Conservation (phyloP, 371 early-diverging fungal species). For the Funneliformis caledonium region DNA sequence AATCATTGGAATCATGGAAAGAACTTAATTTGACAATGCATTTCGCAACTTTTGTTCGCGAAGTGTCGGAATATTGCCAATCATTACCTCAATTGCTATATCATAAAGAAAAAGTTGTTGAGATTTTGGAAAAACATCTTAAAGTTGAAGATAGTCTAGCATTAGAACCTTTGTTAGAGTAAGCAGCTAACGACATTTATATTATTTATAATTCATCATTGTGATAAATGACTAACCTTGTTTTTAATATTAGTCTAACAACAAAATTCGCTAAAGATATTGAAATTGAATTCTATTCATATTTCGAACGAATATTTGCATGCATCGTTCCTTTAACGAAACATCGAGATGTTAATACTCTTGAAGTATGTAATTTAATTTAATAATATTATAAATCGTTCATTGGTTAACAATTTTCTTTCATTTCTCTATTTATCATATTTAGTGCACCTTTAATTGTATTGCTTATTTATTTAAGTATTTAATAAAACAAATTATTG, state of each 20-base stretch:
- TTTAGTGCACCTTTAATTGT: conserved; percentile 80
- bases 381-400: not conserved
- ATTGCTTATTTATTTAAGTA: conserved; percentile 92
- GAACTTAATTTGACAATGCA: conserved; percentile 88
- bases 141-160: conserved; percentile 64
- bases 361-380: conserved; percentile 65
- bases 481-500: conserved; percentile 69
- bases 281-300: conserved; percentile 87
- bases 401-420: not conserved
- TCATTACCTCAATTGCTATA: conserved; percentile 86
- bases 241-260: conserved; percentile 60
- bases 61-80: conserved; percentile 67
- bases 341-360: conserved; percentile 66
- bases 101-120: conserved; percentile 82
- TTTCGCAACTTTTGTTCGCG: conserved; percentile 70
- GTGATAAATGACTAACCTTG: not conserved
- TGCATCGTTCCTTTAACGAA: conserved; percentile 69
- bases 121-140: conserved; percentile 68
- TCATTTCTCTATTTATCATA: conserved; percentile 2
- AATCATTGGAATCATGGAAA: conserved; percentile 75
- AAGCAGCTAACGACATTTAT: not conserved
- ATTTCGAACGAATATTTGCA: conserved; percentile 67
- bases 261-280: conserved; percentile 88
- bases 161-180: conserved; percentile 74
- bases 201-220: conserved; percentile 46